Evolutionary conservation across 495 filamentous ascomycete genomes (phyloP).

Genomic region (Neurospora tetrasperma): DNA sequence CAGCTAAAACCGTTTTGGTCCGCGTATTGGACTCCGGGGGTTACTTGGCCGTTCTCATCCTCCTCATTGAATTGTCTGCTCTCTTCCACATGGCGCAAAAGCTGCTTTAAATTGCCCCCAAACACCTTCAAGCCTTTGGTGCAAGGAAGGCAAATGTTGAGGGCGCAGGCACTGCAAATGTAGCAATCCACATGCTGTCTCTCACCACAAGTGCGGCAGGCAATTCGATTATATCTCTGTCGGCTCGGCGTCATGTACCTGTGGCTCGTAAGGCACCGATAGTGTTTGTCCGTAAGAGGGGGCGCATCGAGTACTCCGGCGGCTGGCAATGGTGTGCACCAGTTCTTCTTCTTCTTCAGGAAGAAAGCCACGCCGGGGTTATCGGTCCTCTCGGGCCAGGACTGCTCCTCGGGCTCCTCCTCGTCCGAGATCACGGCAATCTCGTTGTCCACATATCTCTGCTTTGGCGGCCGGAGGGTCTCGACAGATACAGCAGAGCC

Average conservation of each 20-base stretch:
- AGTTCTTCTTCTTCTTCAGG: conserved; percentile 17
- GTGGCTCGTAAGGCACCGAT: conserved; percentile 18
- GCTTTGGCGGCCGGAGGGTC: conserved; percentile 7
- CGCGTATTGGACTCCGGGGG: neutral
- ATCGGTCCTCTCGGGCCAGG: conserved; percentile 10
- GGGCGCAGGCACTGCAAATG: conserved; percentile 21
- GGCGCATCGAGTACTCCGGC: conserved; percentile 16
- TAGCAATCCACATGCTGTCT: conserved; percentile 15
- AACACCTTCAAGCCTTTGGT: conserved; percentile 3
- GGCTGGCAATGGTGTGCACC: conserved; percentile 3
- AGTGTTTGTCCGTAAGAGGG: conserved; percentile 16
- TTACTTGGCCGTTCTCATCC: neutral
- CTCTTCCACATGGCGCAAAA: conserved; percentile 10
- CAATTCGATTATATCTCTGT: conserved; percentile 20
- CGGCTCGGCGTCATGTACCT: conserved; percentile 20
- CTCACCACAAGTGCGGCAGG: conserved; percentile 18
- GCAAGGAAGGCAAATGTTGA: conserved; percentile 19
- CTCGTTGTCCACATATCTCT: neutral
- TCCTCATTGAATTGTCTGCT: neutral
- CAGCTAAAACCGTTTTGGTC: neutral
- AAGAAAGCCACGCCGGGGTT: conserved; percentile 23
- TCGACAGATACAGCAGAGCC: conserved; percentile 14
- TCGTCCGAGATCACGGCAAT: neutral
- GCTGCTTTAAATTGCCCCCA: conserved; percentile 12
- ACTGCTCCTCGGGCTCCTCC: conserved; percentile 4